phyloP scores from a whole-genome alignment of 2,329 filamentous ascomycete genomes.

The Fusarium sp. region DNA sequence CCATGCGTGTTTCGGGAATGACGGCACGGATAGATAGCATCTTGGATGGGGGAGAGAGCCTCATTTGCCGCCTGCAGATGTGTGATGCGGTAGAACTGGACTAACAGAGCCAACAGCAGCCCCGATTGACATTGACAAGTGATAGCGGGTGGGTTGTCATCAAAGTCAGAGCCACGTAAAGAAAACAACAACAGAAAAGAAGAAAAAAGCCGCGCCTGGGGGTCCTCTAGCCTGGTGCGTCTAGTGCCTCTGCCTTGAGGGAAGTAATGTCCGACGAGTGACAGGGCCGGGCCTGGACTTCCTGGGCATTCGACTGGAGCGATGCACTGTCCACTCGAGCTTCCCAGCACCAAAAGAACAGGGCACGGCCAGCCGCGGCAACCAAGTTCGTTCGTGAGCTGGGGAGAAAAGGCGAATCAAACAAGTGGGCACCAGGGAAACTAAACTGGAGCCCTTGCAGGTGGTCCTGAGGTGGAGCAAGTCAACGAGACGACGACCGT shows the following conservation, averaged over 20 bases:
- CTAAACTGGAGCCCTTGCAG: constrained; percentile 23
- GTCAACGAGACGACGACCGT: constrained; percentile 21
- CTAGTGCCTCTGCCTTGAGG: constrained; percentile 25
- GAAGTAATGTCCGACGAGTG: constrained; percentile 42
- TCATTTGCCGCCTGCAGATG: constrained; percentile 36
- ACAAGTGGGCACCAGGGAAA: constrained; percentile 36
- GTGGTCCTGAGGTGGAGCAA: constrained; percentile 22
- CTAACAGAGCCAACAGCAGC: constrained; percentile 25
- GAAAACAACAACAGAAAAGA: constrained; percentile 28
- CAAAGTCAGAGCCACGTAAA: constrained; percentile 39
- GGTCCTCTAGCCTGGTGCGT: constrained; percentile 24
- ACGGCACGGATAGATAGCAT: constrained; percentile 43
- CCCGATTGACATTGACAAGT: constrained; percentile 32
- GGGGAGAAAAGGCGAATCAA: constrained; percentile 16
- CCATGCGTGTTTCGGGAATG: constrained; percentile 35
- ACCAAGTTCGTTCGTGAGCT: constrained; percentile 33
- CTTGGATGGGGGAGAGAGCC: constrained; percentile 30
- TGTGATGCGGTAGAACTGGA: not conserved
- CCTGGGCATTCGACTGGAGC: constrained; percentile 28
- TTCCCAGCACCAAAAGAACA: constrained; percentile 19
- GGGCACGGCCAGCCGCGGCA: constrained; percentile 42
- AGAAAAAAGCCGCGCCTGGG: constrained; percentile 35
- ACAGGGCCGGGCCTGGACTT: constrained; percentile 33
- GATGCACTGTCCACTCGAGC: not conserved
- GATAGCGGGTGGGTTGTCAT: constrained; percentile 42